Conservation (phyloP, 345 rosid species). For the Gossypium mustelinum region DNA sequence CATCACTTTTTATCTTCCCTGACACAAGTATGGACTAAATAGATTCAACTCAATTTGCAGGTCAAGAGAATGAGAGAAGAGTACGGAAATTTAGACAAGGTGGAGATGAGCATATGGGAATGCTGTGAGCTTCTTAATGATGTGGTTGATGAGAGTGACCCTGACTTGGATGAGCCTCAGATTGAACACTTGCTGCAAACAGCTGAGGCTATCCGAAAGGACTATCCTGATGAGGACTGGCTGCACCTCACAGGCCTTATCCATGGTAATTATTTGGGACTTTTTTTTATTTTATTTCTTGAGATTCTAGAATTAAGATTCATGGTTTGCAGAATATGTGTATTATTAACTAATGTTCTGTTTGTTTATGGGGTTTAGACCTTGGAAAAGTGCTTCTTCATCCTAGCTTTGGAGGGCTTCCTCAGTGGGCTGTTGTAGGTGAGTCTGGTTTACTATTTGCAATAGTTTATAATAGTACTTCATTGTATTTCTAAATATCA, state of each 20-base stretch:
- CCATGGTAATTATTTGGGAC: constrained; percentile 48
- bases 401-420: constrained; percentile 50
- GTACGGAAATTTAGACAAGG: constrained; percentile 33
- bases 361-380: constrained; percentile 32
- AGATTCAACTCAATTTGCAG: neutral
- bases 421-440: constrained; percentile 62
- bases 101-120: constrained; percentile 72
- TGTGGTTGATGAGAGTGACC: constrained; percentile 69
- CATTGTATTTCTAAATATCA: constrained; percentile 25
- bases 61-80: constrained; percentile 35
- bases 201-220: constrained; percentile 59
- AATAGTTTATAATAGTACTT: constrained; percentile 23
- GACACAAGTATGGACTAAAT: neutral
- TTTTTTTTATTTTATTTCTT: constrained; percentile 30
- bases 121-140: constrained; percentile 62
- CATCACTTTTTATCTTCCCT: neutral
- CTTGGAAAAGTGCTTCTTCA: constrained; percentile 60
- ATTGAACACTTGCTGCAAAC: constrained; percentile 62
- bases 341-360: constrained; percentile 2
- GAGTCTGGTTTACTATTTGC: constrained; percentile 35
- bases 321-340: constrained; percentile 18
- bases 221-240: constrained; percentile 60
- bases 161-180: constrained; percentile 70
- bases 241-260: constrained; percentile 62
- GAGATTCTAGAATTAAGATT: constrained; percentile 23